A percentile compares a stretch with the other conserved stretches of the same genome.
Evolutionary conservation across 495 filamentous ascomycete species (phyloP).

Genomic region (Tuber melanosporum): DNA sequence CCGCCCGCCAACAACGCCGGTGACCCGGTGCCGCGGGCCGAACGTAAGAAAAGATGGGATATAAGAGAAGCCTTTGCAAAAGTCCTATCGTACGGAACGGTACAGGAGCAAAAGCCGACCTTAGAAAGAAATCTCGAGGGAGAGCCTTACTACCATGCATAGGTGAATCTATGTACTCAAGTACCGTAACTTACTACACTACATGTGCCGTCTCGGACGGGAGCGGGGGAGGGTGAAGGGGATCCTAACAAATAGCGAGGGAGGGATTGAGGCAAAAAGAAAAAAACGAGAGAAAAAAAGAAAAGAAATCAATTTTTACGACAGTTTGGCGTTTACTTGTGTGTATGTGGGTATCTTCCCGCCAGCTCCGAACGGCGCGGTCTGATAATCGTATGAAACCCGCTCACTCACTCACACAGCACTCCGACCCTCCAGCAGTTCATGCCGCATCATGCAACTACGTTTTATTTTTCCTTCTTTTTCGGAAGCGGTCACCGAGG

Average conservation of each 20-base stretch:
- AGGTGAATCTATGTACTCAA: background rate
- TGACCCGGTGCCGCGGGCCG: background rate
- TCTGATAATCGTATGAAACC: background rate
- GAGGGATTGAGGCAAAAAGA: background rate
- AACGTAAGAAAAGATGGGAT: background rate
- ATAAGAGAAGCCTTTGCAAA: background rate
- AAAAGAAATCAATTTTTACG: background rate
- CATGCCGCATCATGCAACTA: background rate
- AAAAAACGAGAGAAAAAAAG: background rate
- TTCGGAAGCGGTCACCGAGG: background rate
- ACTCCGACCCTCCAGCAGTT: constrained; percentile 4
- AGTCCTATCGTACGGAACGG: background rate
- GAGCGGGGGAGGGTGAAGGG: background rate
- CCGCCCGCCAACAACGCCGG: background rate
- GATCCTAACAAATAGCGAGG: background rate
- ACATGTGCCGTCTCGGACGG: background rate
- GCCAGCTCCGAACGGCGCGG: background rate
- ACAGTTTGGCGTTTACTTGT: background rate
- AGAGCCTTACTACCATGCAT: background rate
- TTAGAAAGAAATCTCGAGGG: background rate
- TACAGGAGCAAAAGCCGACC: constrained; percentile 4
- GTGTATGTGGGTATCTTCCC: background rate
- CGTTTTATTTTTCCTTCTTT: background rate
- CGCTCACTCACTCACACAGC: background rate
- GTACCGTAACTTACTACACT: background rate